Conservation (phyloP, 2,329 filamentous ascomycete species). For the Chrysoporthe puriensis region DNA sequence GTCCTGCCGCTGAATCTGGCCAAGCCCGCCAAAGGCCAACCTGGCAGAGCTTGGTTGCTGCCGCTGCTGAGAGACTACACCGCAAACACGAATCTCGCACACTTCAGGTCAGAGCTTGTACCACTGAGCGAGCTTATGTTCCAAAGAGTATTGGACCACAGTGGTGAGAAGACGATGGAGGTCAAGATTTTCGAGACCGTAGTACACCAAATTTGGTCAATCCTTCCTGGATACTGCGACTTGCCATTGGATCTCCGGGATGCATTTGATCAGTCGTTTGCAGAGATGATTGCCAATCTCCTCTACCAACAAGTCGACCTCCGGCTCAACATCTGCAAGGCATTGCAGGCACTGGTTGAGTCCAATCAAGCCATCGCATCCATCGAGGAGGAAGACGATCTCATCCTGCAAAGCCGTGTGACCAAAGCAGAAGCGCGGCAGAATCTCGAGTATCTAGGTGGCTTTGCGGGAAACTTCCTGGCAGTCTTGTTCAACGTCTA, state of each 20-base stretch:
- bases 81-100: conserved; percentile 81
- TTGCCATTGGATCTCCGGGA: conserved; percentile 77
- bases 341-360: conserved; percentile 84
- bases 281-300: conserved; percentile 87
- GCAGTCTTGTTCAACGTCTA: conserved; percentile 99
- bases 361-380: conserved; percentile 83
- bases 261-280: conserved; percentile 85
- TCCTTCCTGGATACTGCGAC: conserved; percentile 92
- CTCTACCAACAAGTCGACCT: conserved; percentile 91
- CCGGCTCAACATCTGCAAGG: conserved; percentile 83
- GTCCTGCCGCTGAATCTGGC: conserved; percentile 86
- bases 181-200: conserved; percentile 97
- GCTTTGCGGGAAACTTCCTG: conserved; percentile 84
- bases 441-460: conserved; percentile 80
- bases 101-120: conserved; percentile 86
- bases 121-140: conserved; percentile 90
- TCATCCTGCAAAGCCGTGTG: conserved; percentile 78
- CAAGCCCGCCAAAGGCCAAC: conserved; percentile 74
- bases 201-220: conserved; percentile 93
- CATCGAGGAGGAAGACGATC: conserved; percentile 70
- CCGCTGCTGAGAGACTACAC: conserved; percentile 88
- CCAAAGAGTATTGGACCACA: conserved; percentile 83
- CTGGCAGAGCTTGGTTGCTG: conserved; percentile 91
- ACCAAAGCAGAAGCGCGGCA: conserved; percentile 74
- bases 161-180: conserved; percentile 88